phyloP scores from a whole-genome alignment of 768 basidiomycete genomes.

The Psilocybe cubensis region DNA sequence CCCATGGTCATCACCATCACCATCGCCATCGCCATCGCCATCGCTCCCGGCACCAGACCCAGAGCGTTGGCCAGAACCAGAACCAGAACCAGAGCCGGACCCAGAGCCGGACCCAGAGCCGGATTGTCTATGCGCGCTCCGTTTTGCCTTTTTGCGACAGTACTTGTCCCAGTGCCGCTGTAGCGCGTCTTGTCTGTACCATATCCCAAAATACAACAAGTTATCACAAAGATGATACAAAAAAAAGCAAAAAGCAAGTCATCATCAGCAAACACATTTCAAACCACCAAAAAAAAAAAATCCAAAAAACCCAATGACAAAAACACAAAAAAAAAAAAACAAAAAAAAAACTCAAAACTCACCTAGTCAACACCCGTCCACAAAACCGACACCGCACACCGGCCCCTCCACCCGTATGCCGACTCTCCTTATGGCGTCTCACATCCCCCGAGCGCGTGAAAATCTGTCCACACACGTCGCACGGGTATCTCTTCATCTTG shows the following conservation, averaged over 20 bases:
- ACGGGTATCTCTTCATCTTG: constrained; percentile 23
- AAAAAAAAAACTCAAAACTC: no score
- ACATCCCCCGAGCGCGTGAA: constrained; percentile 28
- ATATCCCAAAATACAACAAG: no score
- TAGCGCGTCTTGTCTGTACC: constrained; percentile 27
- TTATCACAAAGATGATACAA: neutral
- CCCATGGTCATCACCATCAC: no score
- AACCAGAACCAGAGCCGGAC: no score
- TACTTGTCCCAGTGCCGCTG: constrained; percentile 27
- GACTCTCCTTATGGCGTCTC: constrained; percentile 24
- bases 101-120: no score
- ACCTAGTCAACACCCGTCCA: constrained; percentile 24
- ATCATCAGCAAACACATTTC: no score
- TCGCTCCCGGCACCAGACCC: neutral
- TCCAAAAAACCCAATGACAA: neutral
- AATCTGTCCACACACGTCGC: constrained; percentile 26
- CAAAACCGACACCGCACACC: constrained; percentile 23
- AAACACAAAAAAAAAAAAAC: no score
- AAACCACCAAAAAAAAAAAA: neutral
- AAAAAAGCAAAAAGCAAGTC: neutral
- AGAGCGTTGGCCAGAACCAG: no score
- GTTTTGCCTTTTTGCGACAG: constrained; percentile 21
- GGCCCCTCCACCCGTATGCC: constrained; percentile 19
- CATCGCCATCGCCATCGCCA: neutral
- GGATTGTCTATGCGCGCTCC: constrained; percentile 8